Evolutionary conservation across 1,284 basidiomycete genomes (phyloP), one percentile per base, ranked within the genome.

Genomic region (Microbotryum violaceum): DNA sequence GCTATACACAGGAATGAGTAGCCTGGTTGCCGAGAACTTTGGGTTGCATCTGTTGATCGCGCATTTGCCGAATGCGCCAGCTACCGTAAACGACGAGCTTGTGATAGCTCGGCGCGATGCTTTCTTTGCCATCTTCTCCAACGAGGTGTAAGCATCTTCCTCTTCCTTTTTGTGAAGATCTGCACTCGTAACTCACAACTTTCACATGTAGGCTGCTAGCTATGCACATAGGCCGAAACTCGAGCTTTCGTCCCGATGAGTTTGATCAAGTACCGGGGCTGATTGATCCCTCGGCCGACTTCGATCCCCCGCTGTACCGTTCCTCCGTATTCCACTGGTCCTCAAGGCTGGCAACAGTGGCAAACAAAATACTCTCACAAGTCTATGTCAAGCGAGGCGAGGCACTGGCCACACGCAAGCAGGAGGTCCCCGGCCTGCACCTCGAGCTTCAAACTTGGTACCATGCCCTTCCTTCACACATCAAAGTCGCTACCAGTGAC

Each of bases 281-380:
- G 4, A 27, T 66, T 42, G 56, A 58, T 1, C 49, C 62, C 37
- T 64, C 62, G 7, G 20, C 62, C 44, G 67, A 68, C 33, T 68
- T 58, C 25, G 64, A 66, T 27, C 53, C 33, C n/a, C 62, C 65
- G 20, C 54, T 63, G 46, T 68, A 68, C 51, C 64, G 67, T 23
- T 62, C 62, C 10, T 62, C 60, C 9, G 56, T 57, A 1, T 64
- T 68, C 49, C 49, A 50, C 18, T 25, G 25, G 49, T 50, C 23
- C 47, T 45, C 23, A 4, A 5, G 4, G 23, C 49, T 50, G 25
- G 49, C 49, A 7, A 50, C 29, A 7, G 25, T 50, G 16, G 49
- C 49, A 10, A 27, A 29, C 14, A 50, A 29, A 29, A 20, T 50
- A 18, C 29, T 29, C 6, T 10, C 49, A 1, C 25, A 18, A 16